These are phyloP conservation scores for Dichotomopilus funicola DNA, from an alignment of 2,329 filamentous ascomycete genomes.

Conservation along the genomic window DNA sequence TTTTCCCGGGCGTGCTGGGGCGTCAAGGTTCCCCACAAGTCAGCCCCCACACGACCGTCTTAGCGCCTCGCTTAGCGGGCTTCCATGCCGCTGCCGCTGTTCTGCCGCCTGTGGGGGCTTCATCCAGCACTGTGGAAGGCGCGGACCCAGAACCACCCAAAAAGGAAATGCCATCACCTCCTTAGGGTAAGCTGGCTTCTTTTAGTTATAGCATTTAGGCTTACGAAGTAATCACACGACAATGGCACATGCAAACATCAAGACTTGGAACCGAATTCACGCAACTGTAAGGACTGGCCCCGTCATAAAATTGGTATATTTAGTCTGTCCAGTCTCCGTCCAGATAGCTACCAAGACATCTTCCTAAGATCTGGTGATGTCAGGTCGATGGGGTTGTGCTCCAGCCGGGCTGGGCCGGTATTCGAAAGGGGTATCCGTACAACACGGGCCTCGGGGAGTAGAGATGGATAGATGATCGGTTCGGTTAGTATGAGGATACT, in stretches of 20 bases:
- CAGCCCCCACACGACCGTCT: slow-evolving; percentile 1
- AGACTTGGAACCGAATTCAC: neutral
- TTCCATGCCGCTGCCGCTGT: slow-evolving; percentile 5
- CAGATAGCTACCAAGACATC: slow-evolving; percentile 18
- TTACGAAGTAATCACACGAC: neutral
- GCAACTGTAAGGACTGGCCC: neutral
- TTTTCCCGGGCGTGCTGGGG: neutral
- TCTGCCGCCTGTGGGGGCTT: neutral
- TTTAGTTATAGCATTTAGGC: no score
- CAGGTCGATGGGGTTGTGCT: slow-evolving; percentile 5
- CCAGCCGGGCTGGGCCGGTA: neutral
- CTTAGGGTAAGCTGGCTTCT: neutral
- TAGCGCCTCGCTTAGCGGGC: slow-evolving; percentile 10
- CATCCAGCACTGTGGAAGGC: neutral
- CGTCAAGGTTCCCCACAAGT: slow-evolving; percentile 3
- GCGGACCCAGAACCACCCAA: neutral
- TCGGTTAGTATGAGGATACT: slow-evolving; percentile 10
- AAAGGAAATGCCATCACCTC: neutral
- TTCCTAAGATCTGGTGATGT: slow-evolving; percentile 17
- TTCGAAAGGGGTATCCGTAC: neutral
- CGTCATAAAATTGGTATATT: slow-evolving; percentile 22
- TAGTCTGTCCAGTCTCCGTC: slow-evolving; percentile 16
- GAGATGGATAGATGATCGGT: slow-evolving; percentile 8
- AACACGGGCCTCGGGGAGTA: neutral
- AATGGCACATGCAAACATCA: neutral